Evolutionary conservation across 164 flowering plant species (phyloP).

Genomic region (Amborella trichopoda): DNA sequence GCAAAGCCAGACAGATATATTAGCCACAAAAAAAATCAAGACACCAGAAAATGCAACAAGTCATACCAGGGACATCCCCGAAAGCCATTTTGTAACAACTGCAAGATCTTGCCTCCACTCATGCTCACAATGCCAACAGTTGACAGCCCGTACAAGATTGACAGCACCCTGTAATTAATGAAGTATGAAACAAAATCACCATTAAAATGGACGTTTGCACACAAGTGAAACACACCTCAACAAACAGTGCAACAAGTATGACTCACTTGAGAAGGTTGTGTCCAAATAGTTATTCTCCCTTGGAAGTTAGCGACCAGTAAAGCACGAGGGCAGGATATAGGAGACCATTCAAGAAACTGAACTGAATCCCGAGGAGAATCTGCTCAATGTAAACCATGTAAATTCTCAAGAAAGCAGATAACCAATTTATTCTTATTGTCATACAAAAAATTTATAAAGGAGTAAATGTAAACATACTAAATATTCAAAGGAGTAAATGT

Average conservation of each 20-base stretch:
- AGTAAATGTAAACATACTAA: too few species aligned
- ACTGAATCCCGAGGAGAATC: slow-evolving; percentile 99
- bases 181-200: neutral
- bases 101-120: slow-evolving; percentile 99
- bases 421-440: too few species aligned
- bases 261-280: slow-evolving; percentile 86
- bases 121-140: slow-evolving; percentile 91
- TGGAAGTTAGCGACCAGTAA: slow-evolving; percentile 86
- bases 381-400: slow-evolving; percentile 20
- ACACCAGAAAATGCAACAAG: too few species aligned
- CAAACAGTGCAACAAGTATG: neutral
- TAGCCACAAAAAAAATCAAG: too few species aligned
- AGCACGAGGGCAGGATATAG: slow-evolving; percentile 84
- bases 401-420: neutral
- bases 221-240: neutral
- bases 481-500: too few species aligned
- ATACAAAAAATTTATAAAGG: too few species aligned
- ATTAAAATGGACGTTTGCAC: neutral
- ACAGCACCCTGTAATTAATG: slow-evolving; percentile 61
- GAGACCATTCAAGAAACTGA: slow-evolving; percentile 99
- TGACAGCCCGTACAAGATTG: slow-evolving; percentile 78
- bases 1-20: too few species aligned
- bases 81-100: slow-evolving; percentile 93
- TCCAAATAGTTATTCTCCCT: slow-evolving; percentile 92
- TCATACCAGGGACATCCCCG: slow-evolving; percentile 83